Conservation (phyloP, 257 asterid genomes). For the Misopates orontium region DNA sequence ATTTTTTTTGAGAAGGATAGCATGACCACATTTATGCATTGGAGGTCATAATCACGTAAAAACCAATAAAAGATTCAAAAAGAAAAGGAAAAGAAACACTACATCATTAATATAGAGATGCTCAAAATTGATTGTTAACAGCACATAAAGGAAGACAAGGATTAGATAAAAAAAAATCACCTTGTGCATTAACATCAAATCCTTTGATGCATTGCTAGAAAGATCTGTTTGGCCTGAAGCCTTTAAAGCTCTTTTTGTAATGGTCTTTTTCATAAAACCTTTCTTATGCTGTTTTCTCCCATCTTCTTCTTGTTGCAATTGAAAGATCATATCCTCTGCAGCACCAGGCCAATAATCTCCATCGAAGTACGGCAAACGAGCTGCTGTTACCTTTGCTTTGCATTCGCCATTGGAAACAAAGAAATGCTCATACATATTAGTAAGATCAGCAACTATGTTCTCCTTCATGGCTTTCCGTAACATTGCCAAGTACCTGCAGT, state of each 20-base stretch:
- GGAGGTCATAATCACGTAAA: neutral
- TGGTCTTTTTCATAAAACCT: constrained; percentile 67
- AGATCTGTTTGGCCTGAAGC: constrained; percentile 98
- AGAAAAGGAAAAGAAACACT: neutral
- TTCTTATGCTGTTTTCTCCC: constrained; percentile 77
- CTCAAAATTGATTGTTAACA: neutral
- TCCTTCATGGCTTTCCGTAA: constrained; percentile 83
- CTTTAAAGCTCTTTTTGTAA: constrained; percentile 86
- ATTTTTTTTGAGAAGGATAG: too few species aligned
- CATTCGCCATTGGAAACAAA: constrained; percentile 78
- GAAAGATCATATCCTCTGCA: constrained; percentile 89
- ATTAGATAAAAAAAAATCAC: constrained; percentile 41
- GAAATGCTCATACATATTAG: constrained; percentile 88
- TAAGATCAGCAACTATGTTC: constrained; percentile 77
- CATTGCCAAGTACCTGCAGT: constrained; percentile 92
- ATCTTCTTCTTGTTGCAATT: constrained; percentile 92
- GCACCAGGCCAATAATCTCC: constrained; percentile 99
- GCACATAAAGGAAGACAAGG: neutral
- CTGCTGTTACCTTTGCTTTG: constrained; percentile 93
- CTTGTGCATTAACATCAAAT: constrained; percentile 83
- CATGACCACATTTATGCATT: neutral
- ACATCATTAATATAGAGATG: neutral
- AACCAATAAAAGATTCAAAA: too few species aligned
- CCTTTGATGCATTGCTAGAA: constrained; percentile 89
- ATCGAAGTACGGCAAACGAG: constrained; percentile 94